A percentile compares a stretch with the other conserved stretches of the same genome.
Evolutionary conservation across 163 green algal species (phyloP).

Genomic region (Chlamydomonas reinhardtii): DNA sequence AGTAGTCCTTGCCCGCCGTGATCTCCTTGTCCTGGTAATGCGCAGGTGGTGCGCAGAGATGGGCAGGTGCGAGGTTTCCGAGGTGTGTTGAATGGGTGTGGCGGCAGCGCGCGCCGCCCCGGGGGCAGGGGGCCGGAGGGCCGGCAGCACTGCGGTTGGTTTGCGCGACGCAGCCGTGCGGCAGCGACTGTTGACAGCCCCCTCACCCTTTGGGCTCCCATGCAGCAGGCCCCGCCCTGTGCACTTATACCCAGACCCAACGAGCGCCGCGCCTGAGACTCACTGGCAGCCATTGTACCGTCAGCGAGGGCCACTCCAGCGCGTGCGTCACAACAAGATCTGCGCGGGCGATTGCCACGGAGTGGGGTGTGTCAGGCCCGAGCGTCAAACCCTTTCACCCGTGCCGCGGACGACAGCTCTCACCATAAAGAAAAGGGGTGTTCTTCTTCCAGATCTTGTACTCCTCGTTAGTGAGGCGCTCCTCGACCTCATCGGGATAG

Average conservation of each 20-base stretch:
- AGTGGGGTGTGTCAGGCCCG: background rate
- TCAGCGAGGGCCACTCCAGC: conserved; percentile 98
- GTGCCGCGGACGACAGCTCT: background rate
- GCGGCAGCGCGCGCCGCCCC: too few relatives aligned
- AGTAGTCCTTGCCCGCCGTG: conserved; percentile 74
- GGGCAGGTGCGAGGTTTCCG: too few relatives aligned
- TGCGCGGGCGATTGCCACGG: conserved; percentile 57
- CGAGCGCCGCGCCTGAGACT: conserved; percentile 27
- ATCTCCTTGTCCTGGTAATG: conserved; percentile 78
- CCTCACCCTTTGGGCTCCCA: background rate
- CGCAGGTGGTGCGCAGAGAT: background rate
- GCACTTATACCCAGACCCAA: background rate
- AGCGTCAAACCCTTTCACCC: background rate
- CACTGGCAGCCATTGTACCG: conserved; percentile 98
- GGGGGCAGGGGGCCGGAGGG: too few relatives aligned
- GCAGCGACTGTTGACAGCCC: too few relatives aligned
- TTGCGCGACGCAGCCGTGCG: too few relatives aligned
- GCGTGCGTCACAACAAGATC: conserved; percentile 99
- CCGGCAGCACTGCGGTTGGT: too few relatives aligned
- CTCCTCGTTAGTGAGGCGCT: conserved; percentile 98
- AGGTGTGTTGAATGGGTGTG: too few relatives aligned
- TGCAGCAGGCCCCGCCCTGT: background rate
- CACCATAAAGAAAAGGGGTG: conserved; percentile 98
- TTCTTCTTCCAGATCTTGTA: conserved; percentile 99
- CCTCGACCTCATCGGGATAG: conserved; percentile 72